A percentile compares a stretch with the other conserved stretches of the same genome.
phyloP scores from a whole-genome alignment of 768 basidiomycete genomes.

The Agaricus blazei region DNA sequence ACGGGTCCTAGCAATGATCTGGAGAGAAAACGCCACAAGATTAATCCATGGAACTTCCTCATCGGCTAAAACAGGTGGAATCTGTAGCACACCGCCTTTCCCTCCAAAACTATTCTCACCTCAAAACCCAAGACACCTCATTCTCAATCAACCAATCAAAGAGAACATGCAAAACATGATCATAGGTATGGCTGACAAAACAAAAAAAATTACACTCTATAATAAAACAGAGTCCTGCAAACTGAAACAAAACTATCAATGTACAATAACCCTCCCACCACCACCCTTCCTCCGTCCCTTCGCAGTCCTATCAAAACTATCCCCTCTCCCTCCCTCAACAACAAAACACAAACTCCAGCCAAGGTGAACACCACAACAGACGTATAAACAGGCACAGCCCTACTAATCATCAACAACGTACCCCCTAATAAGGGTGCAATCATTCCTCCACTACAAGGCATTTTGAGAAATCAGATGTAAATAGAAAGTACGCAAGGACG shows the following conservation, averaged over 20 bases:
- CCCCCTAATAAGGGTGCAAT: conserved; percentile 82
- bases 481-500: conserved; percentile 19
- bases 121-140: no score
- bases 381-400: conserved; percentile 71
- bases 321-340: conserved; percentile 48
- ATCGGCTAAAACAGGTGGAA: no score
- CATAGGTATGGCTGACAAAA: no score
- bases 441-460: conserved; percentile 69
- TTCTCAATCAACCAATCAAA: no score
- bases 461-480: not conserved
- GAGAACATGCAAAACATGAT: no score
- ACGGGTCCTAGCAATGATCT: no score
- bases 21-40: no score
- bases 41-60: no score
- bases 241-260: conserved; percentile 14
- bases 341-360: conserved; percentile 57
- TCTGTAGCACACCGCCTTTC: no score
- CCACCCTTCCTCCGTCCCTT: conserved; percentile 11
- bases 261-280: conserved; percentile 14
- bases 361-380: conserved; percentile 63
- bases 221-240: no score
- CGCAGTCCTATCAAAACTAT: conserved; percentile 20
- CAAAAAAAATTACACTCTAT: no score
- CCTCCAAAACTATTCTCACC: no score
- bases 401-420: conserved; percentile 57